Evolutionary conservation across 371 early-diverging fungal species (phyloP), one percentile per base, ranked within the genome.

Genomic region (Sporodiniella umbellata): DNA sequence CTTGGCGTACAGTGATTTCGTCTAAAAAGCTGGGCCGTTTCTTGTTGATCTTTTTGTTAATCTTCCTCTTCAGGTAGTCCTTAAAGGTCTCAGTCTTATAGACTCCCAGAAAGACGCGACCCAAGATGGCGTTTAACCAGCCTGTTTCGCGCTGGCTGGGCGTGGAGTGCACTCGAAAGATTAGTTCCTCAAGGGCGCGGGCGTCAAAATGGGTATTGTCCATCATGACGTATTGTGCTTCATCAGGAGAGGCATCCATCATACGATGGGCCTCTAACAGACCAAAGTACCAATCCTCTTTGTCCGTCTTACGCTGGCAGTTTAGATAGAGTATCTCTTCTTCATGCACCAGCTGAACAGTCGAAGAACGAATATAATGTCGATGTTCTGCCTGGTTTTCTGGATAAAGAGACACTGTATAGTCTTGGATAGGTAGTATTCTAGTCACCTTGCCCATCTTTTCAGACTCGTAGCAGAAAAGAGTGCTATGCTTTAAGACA

Each of bases 91-190:
- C 80, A 0, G 89, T 87, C 51, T 82, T 82, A 65, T 88, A 88
- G 7, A 84, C 69, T 11, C 79, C 80, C 30, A 91, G 53, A 33
- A 91, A 91, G 3, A 86, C 51, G 11, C 96, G 77, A 1, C 94
- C 94, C 12, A 93, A 51, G 10, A 94, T 76, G 1, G 92, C 94
- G 66, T 95, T 95, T 23, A 94, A 73, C 96, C 96, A 94, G 25
- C 83, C 80, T 33, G 80, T 80, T 45, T 83, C 70, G 0, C 69
- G 68, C 23, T 78, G 78, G 35, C 66, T 75, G 22, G 77, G 81
- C 59, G 73, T 73, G 18, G 69, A 80, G 39, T 70, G 79, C 33
- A 85, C 62, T 44, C 56, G 73, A 24, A 50, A 62, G 24, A 81
- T 74, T 25, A 81, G 54, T 22, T 72, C 53, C 24, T 75, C 57